Evolutionary conservation across 164 flowering plant species (phyloP).

Genomic region (Vitis cinerea): DNA sequence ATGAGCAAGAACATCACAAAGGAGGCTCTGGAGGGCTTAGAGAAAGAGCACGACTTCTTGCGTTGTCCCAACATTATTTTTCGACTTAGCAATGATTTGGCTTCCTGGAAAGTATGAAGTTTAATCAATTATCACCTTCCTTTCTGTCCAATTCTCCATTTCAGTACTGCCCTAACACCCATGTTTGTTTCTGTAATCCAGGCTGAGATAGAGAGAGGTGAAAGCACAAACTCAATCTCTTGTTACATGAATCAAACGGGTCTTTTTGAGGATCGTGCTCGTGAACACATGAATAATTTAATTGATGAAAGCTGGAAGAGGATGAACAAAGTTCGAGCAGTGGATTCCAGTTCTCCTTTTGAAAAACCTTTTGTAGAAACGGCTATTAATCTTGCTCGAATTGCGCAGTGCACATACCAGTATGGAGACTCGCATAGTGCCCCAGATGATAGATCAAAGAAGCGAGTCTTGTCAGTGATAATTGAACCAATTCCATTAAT

Average conservation of each 20-base stretch:
- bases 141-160: too few relatives aligned
- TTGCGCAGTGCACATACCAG: constrained; percentile 36
- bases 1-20: constrained; percentile 1
- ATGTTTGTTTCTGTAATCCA: not conserved
- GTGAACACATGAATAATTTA: constrained; percentile 16
- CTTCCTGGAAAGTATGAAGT: constrained; percentile 32
- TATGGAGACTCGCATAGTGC: constrained; percentile 46
- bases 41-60: constrained; percentile 17
- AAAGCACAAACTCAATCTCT: constrained; percentile 25
- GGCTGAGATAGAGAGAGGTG: constrained; percentile 39
- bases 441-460: constrained; percentile 25
- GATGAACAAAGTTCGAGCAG: constrained; percentile 18
- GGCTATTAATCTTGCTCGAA: constrained; percentile 34
- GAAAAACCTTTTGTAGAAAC: constrained; percentile 15
- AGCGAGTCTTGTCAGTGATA: constrained; percentile 12
- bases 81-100: constrained; percentile 39
- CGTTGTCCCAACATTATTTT: constrained; percentile 33
- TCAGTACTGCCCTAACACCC: too few relatives aligned
- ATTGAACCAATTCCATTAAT: constrained; percentile 15
- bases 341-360: constrained; percentile 12
- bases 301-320: constrained; percentile 37
- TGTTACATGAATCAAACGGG: constrained; percentile 35
- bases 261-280: constrained; percentile 26
- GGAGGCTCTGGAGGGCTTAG: constrained; percentile 13
- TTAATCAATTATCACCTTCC: too few relatives aligned